A percentile compares a stretch with the other conserved stretches of the same genome.
These are phyloP conservation scores for Exidia glandulosa DNA, from an alignment of 768 basidiomycete genomes.

Conservation along the genomic window DNA sequence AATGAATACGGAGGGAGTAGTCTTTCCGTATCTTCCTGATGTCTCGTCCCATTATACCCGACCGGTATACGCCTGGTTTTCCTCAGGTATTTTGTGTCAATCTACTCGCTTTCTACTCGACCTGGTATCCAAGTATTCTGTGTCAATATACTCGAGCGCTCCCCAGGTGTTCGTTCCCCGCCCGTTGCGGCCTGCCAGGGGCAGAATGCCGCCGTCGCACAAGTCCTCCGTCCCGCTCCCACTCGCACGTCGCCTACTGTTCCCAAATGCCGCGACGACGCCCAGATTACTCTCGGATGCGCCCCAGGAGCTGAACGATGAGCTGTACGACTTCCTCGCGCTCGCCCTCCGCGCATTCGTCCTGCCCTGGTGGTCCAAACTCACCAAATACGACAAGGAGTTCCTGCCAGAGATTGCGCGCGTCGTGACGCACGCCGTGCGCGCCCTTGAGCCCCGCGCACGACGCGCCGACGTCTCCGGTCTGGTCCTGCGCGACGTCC, in stretches of 20 bases:
- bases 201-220: neutral
- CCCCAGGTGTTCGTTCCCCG: too few species aligned
- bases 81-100: too few species aligned
- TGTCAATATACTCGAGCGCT: too few species aligned
- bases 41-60: too few species aligned
- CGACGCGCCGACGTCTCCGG: constrained; percentile 43
- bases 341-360: constrained; percentile 70
- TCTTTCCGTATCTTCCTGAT: too few species aligned
- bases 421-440: constrained; percentile 47
- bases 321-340: constrained; percentile 71
- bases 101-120: too few species aligned
- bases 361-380: constrained; percentile 77
- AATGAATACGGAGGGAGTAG: too few species aligned
- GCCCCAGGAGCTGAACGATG: constrained; percentile 47
- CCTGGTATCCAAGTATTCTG: too few species aligned
- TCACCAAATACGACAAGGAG: constrained; percentile 75
- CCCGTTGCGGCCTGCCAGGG: too few species aligned
- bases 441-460: constrained; percentile 47
- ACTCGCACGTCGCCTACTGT: constrained; percentile 50
- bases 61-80: too few species aligned
- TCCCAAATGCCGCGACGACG: constrained; percentile 35
- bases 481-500: constrained; percentile 52
- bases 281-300: constrained; percentile 42
- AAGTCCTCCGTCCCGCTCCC: constrained; percentile 18
- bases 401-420: constrained; percentile 61